Base-by-base conservation (phyloP, 176 grass and related monocot genomes). In the Musa itinerans region DNA sequence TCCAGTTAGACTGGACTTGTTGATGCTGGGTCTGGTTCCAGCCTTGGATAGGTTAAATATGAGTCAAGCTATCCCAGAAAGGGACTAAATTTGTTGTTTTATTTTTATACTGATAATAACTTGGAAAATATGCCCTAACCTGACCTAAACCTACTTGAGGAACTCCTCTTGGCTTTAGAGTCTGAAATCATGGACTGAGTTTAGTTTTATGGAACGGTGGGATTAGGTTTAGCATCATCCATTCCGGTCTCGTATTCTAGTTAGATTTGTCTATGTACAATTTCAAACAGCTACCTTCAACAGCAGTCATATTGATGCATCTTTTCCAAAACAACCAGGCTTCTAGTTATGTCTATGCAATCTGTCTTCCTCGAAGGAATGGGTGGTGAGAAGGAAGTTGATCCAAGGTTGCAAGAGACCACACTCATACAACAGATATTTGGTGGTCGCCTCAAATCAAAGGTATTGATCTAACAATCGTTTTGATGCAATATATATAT, bases 321-420 rank as follows among this genome's bases (percentile, higher is more conserved):
- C 3, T 50, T 15, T 16, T 71, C 9, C 50, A n/a, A 84, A 4
- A 77, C 67, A 3, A 43, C 50, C 78, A 97, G 94, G 86, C 90
- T 93, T 87, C 89, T 97, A 74, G 88, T 93, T 55, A 97, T 87
- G 86, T 97, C 94, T 74, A 93, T 97, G 94, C 94, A 97, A 92
- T 85, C 84, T 78, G 72, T 84, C 1, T 97, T 82, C 88, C 82
- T 97, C 56, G 90, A 97, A 83, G 84, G 78, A 71, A 58, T 97
- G 51, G 94, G 94, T 71, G 94, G 90, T 65, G 94, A 97, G 81
- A 97, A 91, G 74, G 79, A 85, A 1, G 88, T 97, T 43, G 86
- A 93, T 80, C 68, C 80, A 78, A 91, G 79, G 79, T 83, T 91
- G 79, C 94, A 93, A 82, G 94, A 93, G 82, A 97, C 94, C 62